These are phyloP conservation scores for Tulasnella sp. DNA, from an alignment of 768 basidiomycete species.

Conservation along the genomic window DNA sequence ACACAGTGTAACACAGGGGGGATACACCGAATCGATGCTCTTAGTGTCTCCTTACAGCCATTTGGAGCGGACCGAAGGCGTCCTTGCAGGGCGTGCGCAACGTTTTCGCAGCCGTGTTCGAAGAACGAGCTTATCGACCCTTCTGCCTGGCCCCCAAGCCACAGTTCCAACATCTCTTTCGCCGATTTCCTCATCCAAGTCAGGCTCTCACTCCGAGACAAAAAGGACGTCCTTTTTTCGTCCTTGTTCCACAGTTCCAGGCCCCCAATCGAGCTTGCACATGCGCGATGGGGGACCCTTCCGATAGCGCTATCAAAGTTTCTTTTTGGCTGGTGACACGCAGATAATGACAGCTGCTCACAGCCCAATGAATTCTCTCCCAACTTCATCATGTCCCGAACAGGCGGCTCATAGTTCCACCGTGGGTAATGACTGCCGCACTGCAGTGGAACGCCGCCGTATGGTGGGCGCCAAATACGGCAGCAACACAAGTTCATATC, in stretches of 20 bases:
- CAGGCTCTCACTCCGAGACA: not conserved
- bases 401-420: not conserved
- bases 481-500: not conserved
- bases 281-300: not conserved
- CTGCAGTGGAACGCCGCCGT: not conserved
- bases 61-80: not conserved
- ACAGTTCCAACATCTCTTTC: not conserved
- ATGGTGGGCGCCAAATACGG: not conserved
- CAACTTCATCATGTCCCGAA: slow-evolving; percentile 3
- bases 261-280: too few relatives aligned
- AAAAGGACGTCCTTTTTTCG: not conserved
- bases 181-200: slow-evolving; percentile 5
- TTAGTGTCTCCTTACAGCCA: slow-evolving; percentile 1
- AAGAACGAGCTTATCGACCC: not conserved
- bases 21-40: not conserved
- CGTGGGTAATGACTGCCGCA: not conserved
- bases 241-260: not conserved
- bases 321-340: not conserved
- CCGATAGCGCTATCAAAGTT: slow-evolving; percentile 5
- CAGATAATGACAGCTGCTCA: not conserved
- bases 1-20: not conserved
- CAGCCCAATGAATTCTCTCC: not conserved
- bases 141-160: not conserved
- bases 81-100: slow-evolving; percentile 2
- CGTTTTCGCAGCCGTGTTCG: slow-evolving; percentile 2